A percentile compares a stretch with the other conserved stretches of the same genome.
Conservation (phyloP, 495 filamentous ascomycete species). For the Neurospora sp. region DNA sequence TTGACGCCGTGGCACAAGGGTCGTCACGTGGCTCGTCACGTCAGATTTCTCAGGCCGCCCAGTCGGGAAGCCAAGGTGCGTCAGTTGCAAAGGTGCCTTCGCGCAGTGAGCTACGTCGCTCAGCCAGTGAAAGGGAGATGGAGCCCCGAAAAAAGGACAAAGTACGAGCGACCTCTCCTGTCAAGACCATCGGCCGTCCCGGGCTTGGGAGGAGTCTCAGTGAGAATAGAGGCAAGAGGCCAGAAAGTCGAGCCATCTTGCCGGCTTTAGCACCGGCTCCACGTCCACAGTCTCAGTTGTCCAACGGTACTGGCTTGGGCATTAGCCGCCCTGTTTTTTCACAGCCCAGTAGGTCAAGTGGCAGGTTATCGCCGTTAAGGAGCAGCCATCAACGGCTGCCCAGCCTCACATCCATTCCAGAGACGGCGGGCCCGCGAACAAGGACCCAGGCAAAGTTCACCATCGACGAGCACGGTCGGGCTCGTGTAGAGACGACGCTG, state of each 20-base stretch:
- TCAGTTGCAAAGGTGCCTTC: slow-evolving; percentile 16
- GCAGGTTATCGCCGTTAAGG: slow-evolving; percentile 41
- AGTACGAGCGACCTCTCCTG: slow-evolving; percentile 43
- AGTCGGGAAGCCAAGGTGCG: slow-evolving; percentile 6
- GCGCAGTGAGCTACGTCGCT: slow-evolving; percentile 29
- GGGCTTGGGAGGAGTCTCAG: slow-evolving; percentile 53
- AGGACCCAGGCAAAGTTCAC: slow-evolving; percentile 54
- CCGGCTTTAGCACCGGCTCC: slow-evolving; percentile 27
- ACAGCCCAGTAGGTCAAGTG: slow-evolving; percentile 28
- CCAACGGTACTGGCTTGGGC: slow-evolving; percentile 12
- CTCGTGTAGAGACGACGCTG: slow-evolving; percentile 58
- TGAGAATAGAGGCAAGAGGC: slow-evolving; percentile 35
- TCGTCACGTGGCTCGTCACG: slow-evolving; percentile 17
- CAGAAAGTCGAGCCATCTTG: slow-evolving; percentile 18
- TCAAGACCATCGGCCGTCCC: slow-evolving; percentile 39
- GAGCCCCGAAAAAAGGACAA: slow-evolving; percentile 29
- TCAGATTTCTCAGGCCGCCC: slow-evolving; percentile 11
- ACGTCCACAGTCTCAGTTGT: slow-evolving; percentile 13
- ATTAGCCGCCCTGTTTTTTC: slow-evolving; percentile 23
- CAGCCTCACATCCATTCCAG: slow-evolving; percentile 43
- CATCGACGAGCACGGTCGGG: slow-evolving; percentile 62
- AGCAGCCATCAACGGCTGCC: slow-evolving; percentile 30
- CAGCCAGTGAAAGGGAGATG: slow-evolving; percentile 31
- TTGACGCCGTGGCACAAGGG: slow-evolving; percentile 22
- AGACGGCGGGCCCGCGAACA: slow-evolving; percentile 31